These are phyloP conservation scores for Trametes versicolor DNA, from an alignment of 1,284 basidiomycete genomes.

Conservation along the genomic window DNA sequence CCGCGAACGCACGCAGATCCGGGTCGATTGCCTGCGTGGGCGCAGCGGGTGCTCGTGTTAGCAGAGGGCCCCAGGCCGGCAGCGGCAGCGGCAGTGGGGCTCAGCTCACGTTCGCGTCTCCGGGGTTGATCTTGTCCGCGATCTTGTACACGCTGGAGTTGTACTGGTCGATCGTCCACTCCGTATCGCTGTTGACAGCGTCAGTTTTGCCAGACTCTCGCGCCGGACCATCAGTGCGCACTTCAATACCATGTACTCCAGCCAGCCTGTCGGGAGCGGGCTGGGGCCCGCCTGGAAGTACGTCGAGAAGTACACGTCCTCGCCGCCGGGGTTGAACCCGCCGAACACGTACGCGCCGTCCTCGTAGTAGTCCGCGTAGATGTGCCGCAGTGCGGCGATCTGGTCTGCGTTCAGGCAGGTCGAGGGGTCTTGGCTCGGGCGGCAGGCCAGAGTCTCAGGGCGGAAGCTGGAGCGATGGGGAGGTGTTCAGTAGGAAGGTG, in stretches of 20 bases:
- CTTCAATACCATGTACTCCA: slow-evolving; percentile 35
- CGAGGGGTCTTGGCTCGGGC: slow-evolving; percentile 35
- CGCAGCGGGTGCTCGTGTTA: not conserved
- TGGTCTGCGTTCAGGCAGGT: slow-evolving; percentile 46
- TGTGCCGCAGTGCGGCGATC: slow-evolving; percentile 44
- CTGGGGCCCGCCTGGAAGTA: slow-evolving; percentile 26
- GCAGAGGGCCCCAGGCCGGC: too few relatives aligned
- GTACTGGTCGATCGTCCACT: slow-evolving; percentile 34
- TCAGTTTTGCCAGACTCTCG: not conserved
- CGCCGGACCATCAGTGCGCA: not conserved
- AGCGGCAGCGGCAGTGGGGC: too few relatives aligned
- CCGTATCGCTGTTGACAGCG: slow-evolving; percentile 32
- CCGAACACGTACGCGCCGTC: slow-evolving; percentile 39
- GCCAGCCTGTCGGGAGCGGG: too few relatives aligned
- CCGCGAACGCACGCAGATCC: slow-evolving; percentile 43
- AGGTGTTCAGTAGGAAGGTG: too few relatives aligned
- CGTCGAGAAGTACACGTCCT: slow-evolving; percentile 41
- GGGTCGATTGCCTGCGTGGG: slow-evolving; percentile 36
- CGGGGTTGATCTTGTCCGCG: slow-evolving; percentile 37
- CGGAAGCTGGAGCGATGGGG: slow-evolving; percentile 36
- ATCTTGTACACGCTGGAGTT: slow-evolving; percentile 33
- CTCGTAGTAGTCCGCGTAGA: slow-evolving; percentile 45
- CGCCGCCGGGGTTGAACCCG: slow-evolving; percentile 41
- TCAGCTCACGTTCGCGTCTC: slow-evolving; percentile 30
- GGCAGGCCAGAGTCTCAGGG: slow-evolving; percentile 44